Evolutionary conservation across 176 grass and related monocot species (phyloP).

Genomic region (Chrysopogon serrulatus): DNA sequence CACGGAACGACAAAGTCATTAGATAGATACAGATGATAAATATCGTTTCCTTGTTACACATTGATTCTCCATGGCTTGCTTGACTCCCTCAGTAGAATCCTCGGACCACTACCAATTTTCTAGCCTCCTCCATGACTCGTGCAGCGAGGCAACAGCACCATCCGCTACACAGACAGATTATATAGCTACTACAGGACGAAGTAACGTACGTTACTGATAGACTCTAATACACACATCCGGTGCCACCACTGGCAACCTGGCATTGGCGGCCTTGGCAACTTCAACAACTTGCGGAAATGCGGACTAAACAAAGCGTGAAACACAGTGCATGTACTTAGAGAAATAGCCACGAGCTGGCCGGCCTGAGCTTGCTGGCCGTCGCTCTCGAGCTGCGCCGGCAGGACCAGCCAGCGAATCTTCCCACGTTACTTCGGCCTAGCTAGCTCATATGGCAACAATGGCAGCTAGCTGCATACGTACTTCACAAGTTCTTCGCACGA

Average conservation of each 20-base stretch:
- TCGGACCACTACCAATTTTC: conserved; percentile 22
- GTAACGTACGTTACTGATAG: background rate
- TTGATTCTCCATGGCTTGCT: background rate
- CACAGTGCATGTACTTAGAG: background rate
- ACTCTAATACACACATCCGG: background rate
- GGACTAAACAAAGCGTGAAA: conserved; percentile 15
- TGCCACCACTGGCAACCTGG: background rate
- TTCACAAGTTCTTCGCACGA: background rate
- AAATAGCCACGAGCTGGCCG: conserved; percentile 13
- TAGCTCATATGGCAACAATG: conserved; percentile 17
- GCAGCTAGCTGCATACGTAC: conserved; percentile 24
- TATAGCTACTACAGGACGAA: background rate
- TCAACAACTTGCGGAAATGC: conserved; percentile 13
- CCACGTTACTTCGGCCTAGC: conserved; percentile 25
- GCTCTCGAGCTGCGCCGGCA: conserved; percentile 14
- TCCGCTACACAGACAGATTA: background rate
- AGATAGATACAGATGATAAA: background rate
- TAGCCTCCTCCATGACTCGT: background rate
- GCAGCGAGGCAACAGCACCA: background rate
- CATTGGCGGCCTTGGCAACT: background rate
- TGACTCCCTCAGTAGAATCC: conserved; percentile 16
- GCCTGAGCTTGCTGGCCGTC: conserved; percentile 22
- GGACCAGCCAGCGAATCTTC: conserved; percentile 43
- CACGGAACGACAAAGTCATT: background rate
- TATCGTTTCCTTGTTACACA: background rate